These are phyloP conservation scores for Albatrellus ellisii DNA, from an alignment of 768 basidiomycete species.

Conservation along the genomic window DNA sequence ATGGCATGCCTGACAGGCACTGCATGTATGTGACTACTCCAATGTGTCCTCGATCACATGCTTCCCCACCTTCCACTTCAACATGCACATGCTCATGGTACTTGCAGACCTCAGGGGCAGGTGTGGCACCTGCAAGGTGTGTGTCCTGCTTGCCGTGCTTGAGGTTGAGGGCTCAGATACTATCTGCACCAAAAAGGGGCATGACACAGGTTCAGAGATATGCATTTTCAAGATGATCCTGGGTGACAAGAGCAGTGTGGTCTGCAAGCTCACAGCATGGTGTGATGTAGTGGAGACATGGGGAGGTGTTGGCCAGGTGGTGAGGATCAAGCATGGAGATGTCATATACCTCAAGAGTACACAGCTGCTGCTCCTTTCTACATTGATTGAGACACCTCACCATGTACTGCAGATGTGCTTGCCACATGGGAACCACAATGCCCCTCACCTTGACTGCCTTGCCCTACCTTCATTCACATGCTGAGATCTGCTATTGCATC, in stretches of 20 bases:
- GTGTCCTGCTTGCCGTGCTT: constrained; percentile 48
- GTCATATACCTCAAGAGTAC: constrained; percentile 57
- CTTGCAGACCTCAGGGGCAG: constrained; percentile 27
- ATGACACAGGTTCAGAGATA: constrained; percentile 56
- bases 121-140: constrained; percentile 29
- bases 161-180: constrained; percentile 69
- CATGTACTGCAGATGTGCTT: constrained; percentile 32
- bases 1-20: too few species aligned
- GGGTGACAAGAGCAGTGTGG: constrained; percentile 54
- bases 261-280: constrained; percentile 71
- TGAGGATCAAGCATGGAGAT: constrained; percentile 53
- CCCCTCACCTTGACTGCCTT: constrained; percentile 40
- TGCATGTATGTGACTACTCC: too few species aligned
- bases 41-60: constrained; percentile 57
- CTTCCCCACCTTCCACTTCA: constrained; percentile 69
- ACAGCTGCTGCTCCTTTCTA: background rate
- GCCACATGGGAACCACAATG: constrained; percentile 29
- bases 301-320: constrained; percentile 36
- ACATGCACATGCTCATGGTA: constrained; percentile 43
- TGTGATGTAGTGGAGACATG: constrained; percentile 60
- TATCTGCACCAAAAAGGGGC: constrained; percentile 52
- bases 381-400: constrained; percentile 13
- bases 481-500: constrained; percentile 68
- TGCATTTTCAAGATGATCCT: constrained; percentile 57
- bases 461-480: constrained; percentile 43